Evolutionary conservation across 2,329 filamentous ascomycete genomes (phyloP), one percentile per base, ranked within the genome.

Genomic region (Botrytis fabae): DNA sequence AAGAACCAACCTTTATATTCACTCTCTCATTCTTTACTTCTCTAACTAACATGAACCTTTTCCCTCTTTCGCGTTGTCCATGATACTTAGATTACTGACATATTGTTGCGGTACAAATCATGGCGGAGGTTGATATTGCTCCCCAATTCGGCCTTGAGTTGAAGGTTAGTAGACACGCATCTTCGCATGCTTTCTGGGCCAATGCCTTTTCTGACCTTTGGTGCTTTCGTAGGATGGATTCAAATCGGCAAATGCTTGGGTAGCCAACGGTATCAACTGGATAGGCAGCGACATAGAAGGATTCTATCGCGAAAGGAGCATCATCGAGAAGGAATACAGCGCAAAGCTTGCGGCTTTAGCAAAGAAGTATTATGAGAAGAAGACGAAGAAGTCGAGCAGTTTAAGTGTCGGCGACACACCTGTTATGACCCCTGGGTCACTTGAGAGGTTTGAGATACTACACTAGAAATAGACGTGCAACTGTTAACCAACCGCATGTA

Each of bases 301-400:
- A 80, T 99, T 98, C 85, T 99, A 98, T 86, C 93, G 96, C 76
- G 96, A 99, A 83, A 90, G 97, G 73, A 93, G 94, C 81, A 90
- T 86, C 51, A 97, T 99, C 82, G 96, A 99, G 84, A 98, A 97
- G 84, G 97, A 99, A 82, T 98, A 99, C 82, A 92, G 93, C 79
- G 88, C 92, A 76, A 98, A 95, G 83, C 90, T 99, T 76, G 92
- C 89, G 78, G 90, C 90, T 3, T 86, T 99, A 69, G 96, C 95
- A 72, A 97, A 96, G 85, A 98, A 96, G 82, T 98, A 98, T 85
- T 96, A 94, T 81, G 97, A 99, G 80, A 97, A 97, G 86, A 99
- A 98, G 86, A 90, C 93, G 64, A 94, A 91, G 83, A 98, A 96
- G 85, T 92, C 92, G 61, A 92, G 94, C 78, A 91, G 87, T 79